Conservation (phyloP, 78 protist genomes). For the Capsaspora owczarzaki region DNA sequence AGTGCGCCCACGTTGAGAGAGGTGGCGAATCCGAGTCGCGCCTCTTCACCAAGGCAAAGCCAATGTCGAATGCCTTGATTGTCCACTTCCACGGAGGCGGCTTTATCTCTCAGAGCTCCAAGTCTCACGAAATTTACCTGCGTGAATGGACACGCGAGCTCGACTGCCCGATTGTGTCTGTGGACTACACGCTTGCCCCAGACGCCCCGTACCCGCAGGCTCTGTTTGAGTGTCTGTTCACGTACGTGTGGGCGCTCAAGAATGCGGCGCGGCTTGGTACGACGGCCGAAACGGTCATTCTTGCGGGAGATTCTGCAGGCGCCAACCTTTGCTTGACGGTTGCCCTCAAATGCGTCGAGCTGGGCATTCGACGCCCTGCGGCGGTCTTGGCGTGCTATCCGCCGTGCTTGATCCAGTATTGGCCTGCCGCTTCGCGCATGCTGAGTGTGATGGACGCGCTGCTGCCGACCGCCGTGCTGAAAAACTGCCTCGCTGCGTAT, state of each 20-base stretch:
- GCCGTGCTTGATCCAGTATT: background rate
- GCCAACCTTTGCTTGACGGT: conserved; percentile 28
- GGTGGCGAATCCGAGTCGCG: too few relatives aligned
- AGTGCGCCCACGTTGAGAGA: too few relatives aligned
- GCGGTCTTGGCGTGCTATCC: conserved; percentile 12
- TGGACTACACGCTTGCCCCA: conserved; percentile 34
- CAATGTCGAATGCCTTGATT: background rate
- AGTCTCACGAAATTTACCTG: conserved; percentile 37
- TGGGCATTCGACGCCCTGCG: conserved; percentile 20
- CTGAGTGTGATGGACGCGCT: conserved; percentile 31
- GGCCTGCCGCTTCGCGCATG: conserved; percentile 19
- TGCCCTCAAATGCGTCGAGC: background rate
- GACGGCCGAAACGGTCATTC: conserved; percentile 1
- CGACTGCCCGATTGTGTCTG: conserved; percentile 19
- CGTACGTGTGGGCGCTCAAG: conserved; percentile 27
- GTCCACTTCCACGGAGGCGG: conserved; percentile 53
- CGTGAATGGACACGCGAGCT: conserved; percentile 13
- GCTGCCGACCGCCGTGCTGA: conserved; percentile 3
- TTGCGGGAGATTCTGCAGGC: conserved; percentile 41
- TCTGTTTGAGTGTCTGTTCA: conserved; percentile 5
- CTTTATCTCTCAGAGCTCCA: conserved; percentile 28
- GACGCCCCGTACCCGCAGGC: conserved; percentile 18
- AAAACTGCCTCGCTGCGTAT: conserved; percentile 12
- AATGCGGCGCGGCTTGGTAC: conserved; percentile 6
- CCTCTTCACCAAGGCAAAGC: too few relatives aligned